Evolutionary conservation across 2,329 filamentous ascomycete species (phyloP), one percentile per base, ranked within the genome.

Genomic region (Raffaelea arxii): DNA sequence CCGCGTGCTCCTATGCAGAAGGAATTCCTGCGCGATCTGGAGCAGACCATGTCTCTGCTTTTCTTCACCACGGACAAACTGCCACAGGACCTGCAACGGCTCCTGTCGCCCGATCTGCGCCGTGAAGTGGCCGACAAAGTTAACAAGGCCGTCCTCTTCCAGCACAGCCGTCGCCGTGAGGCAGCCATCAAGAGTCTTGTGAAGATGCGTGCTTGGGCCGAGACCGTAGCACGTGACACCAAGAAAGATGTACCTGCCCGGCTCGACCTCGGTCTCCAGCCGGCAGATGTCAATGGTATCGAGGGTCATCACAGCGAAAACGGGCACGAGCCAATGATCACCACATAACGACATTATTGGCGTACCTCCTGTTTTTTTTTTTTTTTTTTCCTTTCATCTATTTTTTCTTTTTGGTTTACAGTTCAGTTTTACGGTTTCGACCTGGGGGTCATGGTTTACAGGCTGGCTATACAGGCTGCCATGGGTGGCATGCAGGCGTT

Each of bases 11-110:
- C 90, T 1, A 86, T 80, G 5, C 88, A 89, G 54, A 75, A 78
- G 4, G 79, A 84, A 39, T 97, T 95, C 54, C 72, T 96, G 12
- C 78, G 84, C 53, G 89, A 94, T 51, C 72, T 98, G 11, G 92
- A 98, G 65, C 79, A 83, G 60, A 96, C 92, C 0, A 95, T 98
- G 82, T 84, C 88, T 1, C 74, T 98, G 36, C 72, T 98, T 35
- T 84, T 98, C 38, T 95, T 96, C 56, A 82, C 87, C 1, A 75
- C 79, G n/a, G 85, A 92, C 45, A 83, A 79, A 44, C 74, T 96
- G 32, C 79, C 86, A 39, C 81, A 86, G 3, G 80, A 86, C 42
- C 71, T 96, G 25, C 80, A 83, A 32, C 78, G 79, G 41, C 71
- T 98, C 24, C 70, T 98, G 18, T 77, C 94, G 54, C 86, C 90